Evolutionary conservation across 768 basidiomycete species (phyloP).

Genomic region (Suillus subluteus): DNA sequence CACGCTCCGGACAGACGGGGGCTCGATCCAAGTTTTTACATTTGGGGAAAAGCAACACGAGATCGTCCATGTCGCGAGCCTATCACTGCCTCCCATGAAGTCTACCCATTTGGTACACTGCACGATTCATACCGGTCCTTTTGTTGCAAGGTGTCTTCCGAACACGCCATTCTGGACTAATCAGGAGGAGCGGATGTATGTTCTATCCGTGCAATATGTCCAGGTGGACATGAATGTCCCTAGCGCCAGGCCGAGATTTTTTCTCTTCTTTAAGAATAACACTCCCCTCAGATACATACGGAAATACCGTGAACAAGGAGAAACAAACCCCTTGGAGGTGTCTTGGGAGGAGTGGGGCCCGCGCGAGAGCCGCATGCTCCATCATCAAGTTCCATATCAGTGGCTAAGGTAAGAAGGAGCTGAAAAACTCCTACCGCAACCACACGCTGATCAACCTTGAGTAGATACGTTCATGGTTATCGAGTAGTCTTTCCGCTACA

Average conservation of each 20-base stretch:
- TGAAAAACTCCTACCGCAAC: not conserved
- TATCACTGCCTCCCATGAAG: slow-evolving; percentile 19
- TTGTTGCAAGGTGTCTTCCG: slow-evolving; percentile 28
- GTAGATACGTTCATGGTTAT: slow-evolving; percentile 47
- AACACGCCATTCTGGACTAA: slow-evolving; percentile 31
- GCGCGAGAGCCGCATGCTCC: slow-evolving; percentile 36
- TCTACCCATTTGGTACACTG: slow-evolving; percentile 22
- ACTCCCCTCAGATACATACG: slow-evolving; percentile 26
- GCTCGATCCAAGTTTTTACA: slow-evolving; percentile 47
- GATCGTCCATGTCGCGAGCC: slow-evolving; percentile 24
- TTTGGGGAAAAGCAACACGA: slow-evolving; percentile 28
- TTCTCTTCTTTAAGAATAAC: slow-evolving; percentile 39
- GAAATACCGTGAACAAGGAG: slow-evolving; percentile 1
- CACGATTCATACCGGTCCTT: slow-evolving; percentile 38
- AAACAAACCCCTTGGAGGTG: slow-evolving; percentile 13
- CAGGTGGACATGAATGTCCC: slow-evolving; percentile 9
- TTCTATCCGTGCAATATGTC: slow-evolving; percentile 28
- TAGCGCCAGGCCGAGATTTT: slow-evolving; percentile 19
- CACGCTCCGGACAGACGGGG: slow-evolving; percentile 36
- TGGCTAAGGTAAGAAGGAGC: slow-evolving; percentile 42
- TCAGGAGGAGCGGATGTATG: slow-evolving; percentile 27
- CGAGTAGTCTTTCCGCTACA: slow-evolving; percentile 35
- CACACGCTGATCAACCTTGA: not conserved
- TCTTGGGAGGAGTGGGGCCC: slow-evolving; percentile 47
- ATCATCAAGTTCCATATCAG: slow-evolving; percentile 33